These are phyloP conservation scores for Annona cherimola DNA, from an alignment of 164 flowering plant species.

Conservation along the genomic window DNA sequence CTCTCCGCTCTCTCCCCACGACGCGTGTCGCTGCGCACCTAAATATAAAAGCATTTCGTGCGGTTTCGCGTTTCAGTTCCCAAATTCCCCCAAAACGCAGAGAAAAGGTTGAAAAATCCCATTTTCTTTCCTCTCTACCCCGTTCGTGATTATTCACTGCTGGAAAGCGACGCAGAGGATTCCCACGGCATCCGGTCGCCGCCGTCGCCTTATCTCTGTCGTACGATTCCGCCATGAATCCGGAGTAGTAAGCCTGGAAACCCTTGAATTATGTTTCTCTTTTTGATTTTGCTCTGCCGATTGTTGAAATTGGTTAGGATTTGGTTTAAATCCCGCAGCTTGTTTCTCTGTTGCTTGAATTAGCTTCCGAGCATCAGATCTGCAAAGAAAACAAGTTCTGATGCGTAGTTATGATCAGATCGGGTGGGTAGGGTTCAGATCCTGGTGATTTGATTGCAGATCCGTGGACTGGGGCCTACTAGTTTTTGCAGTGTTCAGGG, in stretches of 20 bases:
- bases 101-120: background rate
- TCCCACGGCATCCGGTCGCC: background rate
- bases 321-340: background rate
- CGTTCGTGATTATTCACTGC: background rate
- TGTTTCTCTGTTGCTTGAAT: background rate
- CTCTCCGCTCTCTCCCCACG: too few relatives aligned
- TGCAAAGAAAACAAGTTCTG: background rate
- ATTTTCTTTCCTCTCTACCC: background rate
- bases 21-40: too few relatives aligned
- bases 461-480: background rate
- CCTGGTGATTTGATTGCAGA: background rate
- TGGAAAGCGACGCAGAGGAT: background rate
- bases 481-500: background rate
- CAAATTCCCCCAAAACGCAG: too few relatives aligned
- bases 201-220: background rate
- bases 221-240: conserved; percentile 6
- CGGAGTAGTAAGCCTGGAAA: conserved; percentile 8
- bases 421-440: background rate
- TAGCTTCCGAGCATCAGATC: background rate
- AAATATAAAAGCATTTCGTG: too few relatives aligned
- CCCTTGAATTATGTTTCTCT: background rate
- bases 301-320: background rate
- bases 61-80: too few relatives aligned
- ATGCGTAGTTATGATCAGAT: background rate
- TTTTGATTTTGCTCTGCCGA: background rate